phyloP scores from a whole-genome alignment of 306 rosid genomes.

The Glycine soja region DNA sequence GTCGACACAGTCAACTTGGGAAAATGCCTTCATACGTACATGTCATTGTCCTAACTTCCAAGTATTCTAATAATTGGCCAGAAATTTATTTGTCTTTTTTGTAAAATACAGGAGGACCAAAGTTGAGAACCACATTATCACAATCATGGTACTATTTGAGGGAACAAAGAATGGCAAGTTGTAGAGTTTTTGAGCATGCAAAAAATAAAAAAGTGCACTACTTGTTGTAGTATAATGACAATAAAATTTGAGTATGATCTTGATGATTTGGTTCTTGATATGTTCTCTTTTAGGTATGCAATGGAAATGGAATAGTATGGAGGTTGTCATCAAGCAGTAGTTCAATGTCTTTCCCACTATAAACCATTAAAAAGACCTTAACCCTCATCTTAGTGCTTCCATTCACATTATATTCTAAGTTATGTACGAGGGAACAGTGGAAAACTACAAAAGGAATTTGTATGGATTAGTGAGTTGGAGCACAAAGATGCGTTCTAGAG shows the following conservation, averaged over 20 bases:
- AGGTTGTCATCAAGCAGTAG: conserved; percentile 35
- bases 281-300: conserved; percentile 27
- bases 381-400: conserved; percentile 33
- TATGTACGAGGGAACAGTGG: neutral
- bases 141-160: conserved; percentile 6
- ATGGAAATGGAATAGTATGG: conserved; percentile 36
- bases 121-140: conserved; percentile 32
- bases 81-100: conserved; percentile 26
- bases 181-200: conserved; percentile 14
- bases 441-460: neutral
- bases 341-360: conserved; percentile 22
- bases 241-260: conserved; percentile 9
- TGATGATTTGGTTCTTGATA: conserved; percentile 33
- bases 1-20: conserved; percentile 36
- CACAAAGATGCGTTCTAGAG: conserved; percentile 50
- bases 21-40: conserved; percentile 29
- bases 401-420: conserved; percentile 11
- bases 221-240: conserved; percentile 15
- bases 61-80: conserved; percentile 36
- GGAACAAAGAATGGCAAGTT: conserved; percentile 31
- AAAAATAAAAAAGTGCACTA: conserved; percentile 7
- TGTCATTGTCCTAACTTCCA: conserved; percentile 21
- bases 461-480: conserved; percentile 62
- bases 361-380: neutral
- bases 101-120: neutral